Percentiles rank a stretch among this genome's conserved stretches.
Evolutionary conservation across 805 yeast species (phyloP).

Genomic region (Candida koratica): DNA sequence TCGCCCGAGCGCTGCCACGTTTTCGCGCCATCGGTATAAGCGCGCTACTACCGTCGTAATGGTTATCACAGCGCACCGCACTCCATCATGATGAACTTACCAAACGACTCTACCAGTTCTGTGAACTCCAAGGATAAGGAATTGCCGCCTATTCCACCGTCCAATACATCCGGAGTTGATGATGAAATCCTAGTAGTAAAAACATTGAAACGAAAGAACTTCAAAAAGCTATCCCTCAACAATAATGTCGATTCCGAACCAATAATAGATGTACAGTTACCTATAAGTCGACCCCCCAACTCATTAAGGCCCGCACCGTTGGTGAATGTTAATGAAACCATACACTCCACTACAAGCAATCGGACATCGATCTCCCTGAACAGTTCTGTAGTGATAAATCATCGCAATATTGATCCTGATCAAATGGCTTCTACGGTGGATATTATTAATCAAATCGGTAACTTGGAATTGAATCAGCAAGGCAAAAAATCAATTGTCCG

Average conservation of each 20-base stretch:
- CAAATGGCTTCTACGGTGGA: conserved; percentile 19
- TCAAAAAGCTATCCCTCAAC: conserved; percentile 31
- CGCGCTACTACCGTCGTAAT: background rate
- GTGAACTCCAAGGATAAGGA: conserved; percentile 25
- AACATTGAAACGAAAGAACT: conserved; percentile 37
- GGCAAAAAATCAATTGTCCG: conserved; percentile 15
- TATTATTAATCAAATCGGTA: conserved; percentile 26
- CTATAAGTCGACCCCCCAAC: conserved; percentile 14
- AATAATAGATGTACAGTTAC: conserved; percentile 6
- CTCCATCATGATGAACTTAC: conserved; percentile 9
- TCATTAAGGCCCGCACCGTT: conserved; percentile 30
- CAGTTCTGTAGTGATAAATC: conserved; percentile 16
- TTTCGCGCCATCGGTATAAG: background rate
- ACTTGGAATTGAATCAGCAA: conserved; percentile 19
- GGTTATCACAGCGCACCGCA: background rate
- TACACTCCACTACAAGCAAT: conserved; percentile 6
- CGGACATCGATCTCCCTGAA: conserved; percentile 9
- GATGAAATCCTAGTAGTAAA: conserved; percentile 30
- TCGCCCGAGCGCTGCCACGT: no score
- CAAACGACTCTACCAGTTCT: conserved; percentile 11
- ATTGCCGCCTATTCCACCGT: conserved; percentile 36
- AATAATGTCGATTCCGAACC: conserved; percentile 6
- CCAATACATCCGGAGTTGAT: conserved; percentile 7
- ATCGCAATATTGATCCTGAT: conserved; percentile 24
- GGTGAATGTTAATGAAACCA: conserved; percentile 16